Conservation (phyloP, 164 flowering plant genomes). For the Tetrastigma voinierianum region DNA sequence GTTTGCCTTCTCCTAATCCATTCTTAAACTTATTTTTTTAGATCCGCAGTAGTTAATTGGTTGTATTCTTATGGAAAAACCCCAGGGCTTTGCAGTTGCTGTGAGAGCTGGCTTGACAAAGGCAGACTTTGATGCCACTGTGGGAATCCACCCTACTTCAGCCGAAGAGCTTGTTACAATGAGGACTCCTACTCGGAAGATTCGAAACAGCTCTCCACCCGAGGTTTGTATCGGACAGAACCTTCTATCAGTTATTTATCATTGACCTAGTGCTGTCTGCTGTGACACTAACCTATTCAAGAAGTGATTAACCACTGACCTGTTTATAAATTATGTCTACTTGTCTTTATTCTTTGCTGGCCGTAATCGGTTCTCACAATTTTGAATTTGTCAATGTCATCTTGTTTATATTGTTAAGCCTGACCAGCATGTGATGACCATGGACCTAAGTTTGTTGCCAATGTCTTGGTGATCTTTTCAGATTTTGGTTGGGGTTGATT, state of each 20-base stretch:
- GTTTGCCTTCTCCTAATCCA: slow-evolving; percentile 30
- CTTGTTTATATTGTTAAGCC: no score
- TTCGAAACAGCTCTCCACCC: slow-evolving; percentile 45
- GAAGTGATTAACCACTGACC: no score
- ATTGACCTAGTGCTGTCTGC: no score
- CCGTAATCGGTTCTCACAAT: no score
- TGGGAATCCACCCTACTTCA: slow-evolving; percentile 95
- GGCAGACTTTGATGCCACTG: slow-evolving; percentile 88
- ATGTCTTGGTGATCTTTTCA: no score
- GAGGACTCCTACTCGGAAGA: slow-evolving; percentile 85
- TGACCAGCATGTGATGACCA: no score
- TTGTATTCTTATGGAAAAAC: slow-evolving; percentile 9
- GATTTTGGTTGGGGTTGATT: no score
- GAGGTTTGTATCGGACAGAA: slow-evolving; percentile 51
- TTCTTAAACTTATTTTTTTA: not conserved
- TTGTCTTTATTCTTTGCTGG: no score
- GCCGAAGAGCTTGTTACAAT: slow-evolving; percentile 93
- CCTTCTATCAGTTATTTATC: not conserved
- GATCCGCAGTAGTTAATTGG: slow-evolving; percentile 11
- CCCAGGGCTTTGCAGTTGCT: slow-evolving; percentile 94
- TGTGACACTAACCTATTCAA: no score
- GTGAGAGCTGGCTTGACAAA: slow-evolving; percentile 94
- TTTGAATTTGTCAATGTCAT: no score
- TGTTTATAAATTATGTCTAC: no score
- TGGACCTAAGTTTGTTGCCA: no score